Evolutionary conservation across 2,329 filamentous ascomycete species (phyloP).

Genomic region (Rhexocercosporidium sp.): DNA sequence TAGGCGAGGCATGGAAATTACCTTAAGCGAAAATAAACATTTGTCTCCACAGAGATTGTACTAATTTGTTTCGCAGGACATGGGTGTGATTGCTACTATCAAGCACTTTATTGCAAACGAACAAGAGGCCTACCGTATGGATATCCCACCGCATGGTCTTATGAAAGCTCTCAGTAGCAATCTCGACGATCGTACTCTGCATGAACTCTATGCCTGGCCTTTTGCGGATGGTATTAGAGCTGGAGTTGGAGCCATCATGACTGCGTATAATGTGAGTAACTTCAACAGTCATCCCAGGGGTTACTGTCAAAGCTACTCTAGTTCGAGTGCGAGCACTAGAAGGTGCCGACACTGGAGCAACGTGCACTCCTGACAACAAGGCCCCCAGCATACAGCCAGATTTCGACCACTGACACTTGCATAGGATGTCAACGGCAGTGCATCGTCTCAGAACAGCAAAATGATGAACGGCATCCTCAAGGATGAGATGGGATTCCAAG

Average conservation of each 20-base stretch:
- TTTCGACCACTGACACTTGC: background rate
- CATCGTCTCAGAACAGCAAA: constrained; percentile 71
- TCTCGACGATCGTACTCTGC: constrained; percentile 63
- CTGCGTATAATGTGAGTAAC: constrained; percentile 69
- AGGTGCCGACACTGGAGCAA: too few relatives aligned
- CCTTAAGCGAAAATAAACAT: background rate
- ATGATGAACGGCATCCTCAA: constrained; percentile 73
- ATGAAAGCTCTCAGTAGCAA: constrained; percentile 49
- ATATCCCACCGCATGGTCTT: constrained; percentile 40
- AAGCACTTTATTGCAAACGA: constrained; percentile 64
- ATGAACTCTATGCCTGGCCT: constrained; percentile 66
- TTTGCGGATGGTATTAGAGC: constrained; percentile 65
- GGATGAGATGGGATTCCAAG: constrained; percentile 76
- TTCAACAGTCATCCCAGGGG: too few relatives aligned
- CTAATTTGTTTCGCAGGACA: background rate
- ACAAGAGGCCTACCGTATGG: constrained; percentile 42
- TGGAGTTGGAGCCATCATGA: constrained; percentile 83
- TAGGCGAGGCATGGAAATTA: too few relatives aligned
- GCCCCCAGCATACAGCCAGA: too few relatives aligned
- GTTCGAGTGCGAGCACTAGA: too few relatives aligned
- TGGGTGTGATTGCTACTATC: constrained; percentile 52
- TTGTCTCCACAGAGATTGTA: background rate
- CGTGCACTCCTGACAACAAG: too few relatives aligned
- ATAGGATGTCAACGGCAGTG: constrained; percentile 64
- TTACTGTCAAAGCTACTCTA: too few relatives aligned